A percentile compares a stretch with the other conserved stretches of the same genome.
Evolutionary conservation across 352 stramenopile species (phyloP).

Genomic region (Phytophthora sp.): DNA sequence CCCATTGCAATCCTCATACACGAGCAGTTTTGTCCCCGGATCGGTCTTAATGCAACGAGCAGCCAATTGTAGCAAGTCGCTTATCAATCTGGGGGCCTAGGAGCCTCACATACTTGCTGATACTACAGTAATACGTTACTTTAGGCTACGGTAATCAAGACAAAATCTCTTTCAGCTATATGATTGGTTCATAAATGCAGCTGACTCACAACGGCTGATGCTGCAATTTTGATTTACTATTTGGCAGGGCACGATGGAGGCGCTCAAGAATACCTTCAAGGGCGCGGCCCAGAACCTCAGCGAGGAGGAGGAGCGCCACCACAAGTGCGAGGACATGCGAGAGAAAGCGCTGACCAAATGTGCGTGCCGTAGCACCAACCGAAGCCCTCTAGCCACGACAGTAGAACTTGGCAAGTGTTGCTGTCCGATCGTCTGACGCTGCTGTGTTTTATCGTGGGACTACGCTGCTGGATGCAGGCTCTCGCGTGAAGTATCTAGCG

Average conservation of each 20-base stretch:
- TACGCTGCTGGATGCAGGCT: conserved; percentile 41
- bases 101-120: conserved; percentile 8
- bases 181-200: conserved; percentile 8
- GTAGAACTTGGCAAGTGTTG: neutral
- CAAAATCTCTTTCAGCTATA: neutral
- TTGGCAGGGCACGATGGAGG: conserved; percentile 56
- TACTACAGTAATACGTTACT: too few species aligned
- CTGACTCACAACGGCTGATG: neutral
- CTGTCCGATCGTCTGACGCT: conserved; percentile 1
- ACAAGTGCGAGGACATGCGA: conserved; percentile 73
- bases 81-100: conserved; percentile 10
- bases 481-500: conserved; percentile 82
- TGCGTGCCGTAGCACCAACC: conserved; percentile 30
- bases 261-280: conserved; percentile 69
- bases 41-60: conserved; percentile 1
- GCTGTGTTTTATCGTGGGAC: conserved; percentile 7
- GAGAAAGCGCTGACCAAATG: conserved; percentile 74
- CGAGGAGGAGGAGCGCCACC: conserved; percentile 49
- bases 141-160: too few species aligned
- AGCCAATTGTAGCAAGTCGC: neutral
- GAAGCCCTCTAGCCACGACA: neutral
- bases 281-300: conserved; percentile 41
- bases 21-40: conserved; percentile 27
- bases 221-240: neutral
- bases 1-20: conserved; percentile 29